Percentiles rank a stretch among this genome's conserved stretches.
Evolutionary conservation across 192 early-diverging fungal genomes (phyloP).

Genomic region (Coemansia biformis): DNA sequence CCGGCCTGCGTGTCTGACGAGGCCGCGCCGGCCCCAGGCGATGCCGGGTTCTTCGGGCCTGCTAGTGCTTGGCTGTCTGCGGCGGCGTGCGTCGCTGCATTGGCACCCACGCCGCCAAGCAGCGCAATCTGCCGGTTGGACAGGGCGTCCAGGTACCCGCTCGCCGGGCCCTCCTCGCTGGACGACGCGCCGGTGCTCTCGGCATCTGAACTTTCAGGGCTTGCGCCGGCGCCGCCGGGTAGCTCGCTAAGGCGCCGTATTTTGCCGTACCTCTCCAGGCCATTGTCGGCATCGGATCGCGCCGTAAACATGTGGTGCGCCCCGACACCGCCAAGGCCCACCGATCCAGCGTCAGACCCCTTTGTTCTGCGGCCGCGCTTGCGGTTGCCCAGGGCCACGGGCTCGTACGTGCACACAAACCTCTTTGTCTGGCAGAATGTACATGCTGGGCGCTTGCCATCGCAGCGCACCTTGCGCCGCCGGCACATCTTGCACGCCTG

Average conservation of each 20-base stretch:
- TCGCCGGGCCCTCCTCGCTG: conserved; percentile 1
- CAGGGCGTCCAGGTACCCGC: conserved; percentile 30
- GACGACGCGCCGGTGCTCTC: conserved; percentile 23
- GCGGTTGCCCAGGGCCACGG: conserved; percentile 19
- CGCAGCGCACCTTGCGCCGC: conserved; percentile 51
- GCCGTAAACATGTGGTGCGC: no score
- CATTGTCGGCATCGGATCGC: neutral
- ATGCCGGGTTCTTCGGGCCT: no score
- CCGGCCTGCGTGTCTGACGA: no score
- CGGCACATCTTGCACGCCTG: conserved; percentile 54
- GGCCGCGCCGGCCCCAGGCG: no score
- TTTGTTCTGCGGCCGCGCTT: conserved; percentile 34
- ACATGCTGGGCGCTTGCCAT: conserved; percentile 45
- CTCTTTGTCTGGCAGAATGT: conserved; percentile 36
- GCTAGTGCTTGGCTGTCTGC: no score
- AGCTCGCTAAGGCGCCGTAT: conserved; percentile 11
- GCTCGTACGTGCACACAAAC: conserved; percentile 45
- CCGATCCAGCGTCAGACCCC: conserved; percentile 12
- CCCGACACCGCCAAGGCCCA: conserved; percentile 6
- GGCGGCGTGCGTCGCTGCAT: conserved; percentile 9
- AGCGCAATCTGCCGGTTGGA: conserved; percentile 48
- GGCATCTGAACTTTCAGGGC: conserved; percentile 11
- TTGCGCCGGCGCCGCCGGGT: conserved; percentile 7
- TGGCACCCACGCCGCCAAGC: conserved; percentile 15
- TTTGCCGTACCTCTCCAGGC: conserved; percentile 2